These are phyloP conservation scores for Hypoxylon sp. DNA, from an alignment of 2,329 filamentous ascomycete species.

Conservation along the genomic window DNA sequence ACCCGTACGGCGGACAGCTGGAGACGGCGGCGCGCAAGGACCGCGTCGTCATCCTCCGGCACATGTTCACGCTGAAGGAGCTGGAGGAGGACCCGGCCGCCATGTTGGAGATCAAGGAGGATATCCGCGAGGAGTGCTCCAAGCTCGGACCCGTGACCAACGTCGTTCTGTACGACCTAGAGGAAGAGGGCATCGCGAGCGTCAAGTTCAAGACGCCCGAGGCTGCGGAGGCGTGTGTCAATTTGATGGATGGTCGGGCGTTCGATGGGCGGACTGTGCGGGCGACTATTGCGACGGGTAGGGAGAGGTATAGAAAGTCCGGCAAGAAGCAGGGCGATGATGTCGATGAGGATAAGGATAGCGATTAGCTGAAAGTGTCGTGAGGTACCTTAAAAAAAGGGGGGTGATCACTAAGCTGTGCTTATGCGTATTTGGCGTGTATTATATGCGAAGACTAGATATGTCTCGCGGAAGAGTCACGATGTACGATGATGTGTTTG, in stretches of 20 bases:
- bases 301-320: conserved; percentile 80
- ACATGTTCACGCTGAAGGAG: conserved; percentile 93
- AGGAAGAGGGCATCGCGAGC: conserved; percentile 86
- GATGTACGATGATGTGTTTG: conserved; percentile 32
- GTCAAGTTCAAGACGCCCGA: conserved; percentile 83
- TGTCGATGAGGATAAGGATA: conserved; percentile 43
- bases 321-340: conserved; percentile 64
- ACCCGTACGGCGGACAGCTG: conserved; percentile 68
- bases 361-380: not conserved
- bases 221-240: conserved; percentile 79
- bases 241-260: conserved; percentile 82
- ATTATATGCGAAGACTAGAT: not conserved
- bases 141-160: conserved; percentile 92
- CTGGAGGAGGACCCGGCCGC: conserved; percentile 87
- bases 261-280: conserved; percentile 81
- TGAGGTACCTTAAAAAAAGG: not conserved
- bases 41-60: conserved; percentile 87
- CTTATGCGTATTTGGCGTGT: conserved; percentile 22
- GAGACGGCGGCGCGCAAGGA: conserved; percentile 73
- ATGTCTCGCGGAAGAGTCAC: conserved; percentile 10
- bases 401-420: not conserved
- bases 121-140: conserved; percentile 89
- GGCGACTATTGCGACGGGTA: conserved; percentile 79
- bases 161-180: conserved; percentile 89
- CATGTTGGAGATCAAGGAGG: conserved; percentile 92